Percentiles rank a stretch among this genome's conserved stretches.
phyloP scores from a whole-genome alignment of 768 basidiomycete species.

The Hygrocybe coccinea region DNA sequence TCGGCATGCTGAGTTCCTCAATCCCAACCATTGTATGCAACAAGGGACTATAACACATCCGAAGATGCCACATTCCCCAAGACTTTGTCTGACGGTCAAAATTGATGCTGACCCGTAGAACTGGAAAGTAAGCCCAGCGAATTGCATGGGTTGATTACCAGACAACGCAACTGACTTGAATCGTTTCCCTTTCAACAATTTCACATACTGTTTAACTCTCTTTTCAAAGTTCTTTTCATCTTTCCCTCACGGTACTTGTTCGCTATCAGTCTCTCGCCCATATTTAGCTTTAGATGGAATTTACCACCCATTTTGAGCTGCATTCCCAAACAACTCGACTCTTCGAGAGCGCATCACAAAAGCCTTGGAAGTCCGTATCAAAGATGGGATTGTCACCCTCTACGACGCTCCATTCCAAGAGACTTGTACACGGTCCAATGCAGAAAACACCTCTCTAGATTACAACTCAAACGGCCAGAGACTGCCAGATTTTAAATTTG shows the following conservation, averaged over 20 bases:
- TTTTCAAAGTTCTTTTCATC: conserved; percentile 81
- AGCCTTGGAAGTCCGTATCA: conserved; percentile 38
- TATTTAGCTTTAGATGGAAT: conserved; percentile 85
- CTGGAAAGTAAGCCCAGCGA: conserved; percentile 50
- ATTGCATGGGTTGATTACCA: conserved; percentile 50
- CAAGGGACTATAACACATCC: conserved; percentile 62
- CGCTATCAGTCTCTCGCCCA: conserved; percentile 77
- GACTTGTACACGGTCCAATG: conserved; percentile 70
- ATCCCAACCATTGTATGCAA: conserved; percentile 52
- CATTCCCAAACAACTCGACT: conserved; percentile 85
- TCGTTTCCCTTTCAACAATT: conserved; percentile 76
- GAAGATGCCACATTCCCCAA: conserved; percentile 56
- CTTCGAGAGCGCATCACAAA: conserved; percentile 59
- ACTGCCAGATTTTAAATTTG: conserved; percentile 78
- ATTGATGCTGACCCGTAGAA: conserved; percentile 63
- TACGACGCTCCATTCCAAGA: conserved; percentile 75
- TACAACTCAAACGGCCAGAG: conserved; percentile 64
- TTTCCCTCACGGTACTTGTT: conserved; percentile 82
- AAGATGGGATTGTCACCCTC: conserved; percentile 66
- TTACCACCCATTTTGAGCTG: conserved; percentile 81
- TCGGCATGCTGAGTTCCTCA: conserved; percentile 59
- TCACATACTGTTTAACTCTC: conserved; percentile 78
- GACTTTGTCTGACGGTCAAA: conserved; percentile 55
- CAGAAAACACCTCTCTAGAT: conserved; percentile 74
- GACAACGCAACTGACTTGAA: conserved; percentile 63